A percentile compares a stretch with the other conserved stretches of the same genome.
These are phyloP conservation scores for Lineolata rhizophorae DNA, from an alignment of 495 filamentous ascomycete genomes.

Conservation along the genomic window DNA sequence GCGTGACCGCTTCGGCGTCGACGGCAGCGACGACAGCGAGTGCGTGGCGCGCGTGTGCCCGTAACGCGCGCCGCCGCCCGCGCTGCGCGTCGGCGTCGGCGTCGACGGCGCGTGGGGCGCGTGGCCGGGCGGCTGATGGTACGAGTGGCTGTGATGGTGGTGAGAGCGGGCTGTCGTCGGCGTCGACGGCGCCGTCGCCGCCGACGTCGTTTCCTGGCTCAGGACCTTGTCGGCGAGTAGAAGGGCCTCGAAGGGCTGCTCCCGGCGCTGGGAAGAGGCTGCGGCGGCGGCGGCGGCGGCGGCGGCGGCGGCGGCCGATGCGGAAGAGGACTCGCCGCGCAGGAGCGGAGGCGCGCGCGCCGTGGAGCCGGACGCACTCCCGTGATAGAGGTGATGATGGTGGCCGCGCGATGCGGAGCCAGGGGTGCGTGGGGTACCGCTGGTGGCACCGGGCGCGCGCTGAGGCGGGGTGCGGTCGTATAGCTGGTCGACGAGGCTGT, in stretches of 20 bases:
- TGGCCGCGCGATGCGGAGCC: slow-evolving; percentile 3
- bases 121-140: too few species aligned
- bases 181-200: slow-evolving; percentile 45
- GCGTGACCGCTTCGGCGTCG: slow-evolving; percentile 40
- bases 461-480: slow-evolving; percentile 8
- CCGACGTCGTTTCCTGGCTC: slow-evolving; percentile 35
- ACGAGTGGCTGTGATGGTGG: too few species aligned
- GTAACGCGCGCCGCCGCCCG: slow-evolving; percentile 18
- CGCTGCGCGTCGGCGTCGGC: slow-evolving; percentile 20
- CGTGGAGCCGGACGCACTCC: slow-evolving; percentile 1
- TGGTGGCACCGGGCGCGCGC: slow-evolving; percentile 2
- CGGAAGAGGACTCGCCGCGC: background rate
- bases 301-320: too few species aligned
- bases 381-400: too few species aligned
- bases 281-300: too few species aligned
- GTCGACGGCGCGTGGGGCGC: too few species aligned
- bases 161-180: slow-evolving; percentile 24
- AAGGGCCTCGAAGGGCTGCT: slow-evolving; percentile 47
- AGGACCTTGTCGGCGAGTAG: slow-evolving; percentile 52
- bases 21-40: slow-evolving; percentile 61
- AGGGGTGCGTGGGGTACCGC: slow-evolving; percentile 7
- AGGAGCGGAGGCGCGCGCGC: slow-evolving; percentile 3
- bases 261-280: slow-evolving; percentile 6
- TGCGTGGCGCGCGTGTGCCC: slow-evolving; percentile 46
- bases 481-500: slow-evolving; percentile 26